Evolutionary conservation across 108 stramenopile species (phyloP), one percentile per base, ranked within the genome.

Genomic region (Fistulifera pelliculosa): DNA sequence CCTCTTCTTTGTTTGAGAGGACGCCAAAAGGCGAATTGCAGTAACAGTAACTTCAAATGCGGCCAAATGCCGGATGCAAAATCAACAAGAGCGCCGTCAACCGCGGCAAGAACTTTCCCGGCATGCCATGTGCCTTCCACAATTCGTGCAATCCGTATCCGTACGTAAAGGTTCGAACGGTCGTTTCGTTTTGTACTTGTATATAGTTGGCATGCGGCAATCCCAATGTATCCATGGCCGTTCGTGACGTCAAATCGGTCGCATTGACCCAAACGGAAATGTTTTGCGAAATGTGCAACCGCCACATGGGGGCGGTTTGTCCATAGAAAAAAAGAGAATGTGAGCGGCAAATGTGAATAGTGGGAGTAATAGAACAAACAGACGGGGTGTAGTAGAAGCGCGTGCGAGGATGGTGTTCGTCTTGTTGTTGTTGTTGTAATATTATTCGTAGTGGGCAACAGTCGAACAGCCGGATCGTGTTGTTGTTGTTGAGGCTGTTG

Each of bases 1-100:
- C 70, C 64, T 1, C 75, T 74, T 27, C 89, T 80, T 2, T 53
- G 53, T 0, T 53, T 58, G 24, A 61, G 52, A 44, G 70, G 69
- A 47, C 81, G 69, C 82, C 82, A 90, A 35, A 35, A 35, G 45
- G 80, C 73, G 15, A 71, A 16, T 15, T 80, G 59, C 31, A 91
- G 38, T 41, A 83, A 47, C 18, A 78, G 2, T 35, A 91, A 58
- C 60, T 91, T 91, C 38, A 85, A 41, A 54, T 91, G 89, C 3
- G 89, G 89, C 85, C 89, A 87, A 56, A 87, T 55, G 18, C 89
- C 89, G 1, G 79, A 81, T 61, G 83, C 83, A 1, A 83, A 14
- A 85, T 58, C 38, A 91, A 45, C 39, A 91, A 43, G 17, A 75
- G 60, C 4, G 89, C 89, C 2, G 79, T 77, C 19, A 79, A 24